Evolutionary conservation across 73 alveolate genomes (phyloP).

Genomic region (Symbiodinium natans): DNA sequence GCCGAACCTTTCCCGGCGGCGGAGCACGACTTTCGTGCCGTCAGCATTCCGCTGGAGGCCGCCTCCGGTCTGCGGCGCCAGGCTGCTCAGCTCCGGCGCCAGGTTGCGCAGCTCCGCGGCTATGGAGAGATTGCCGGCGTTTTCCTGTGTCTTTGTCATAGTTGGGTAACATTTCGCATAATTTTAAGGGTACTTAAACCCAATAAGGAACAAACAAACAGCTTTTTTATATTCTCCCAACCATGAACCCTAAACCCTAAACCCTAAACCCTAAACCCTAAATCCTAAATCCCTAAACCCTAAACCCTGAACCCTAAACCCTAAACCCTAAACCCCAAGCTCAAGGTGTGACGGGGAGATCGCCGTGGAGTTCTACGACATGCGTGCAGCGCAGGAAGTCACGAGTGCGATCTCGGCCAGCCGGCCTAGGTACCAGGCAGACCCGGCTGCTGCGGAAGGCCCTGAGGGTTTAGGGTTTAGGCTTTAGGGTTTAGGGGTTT

Average conservation of each 20-base stretch:
- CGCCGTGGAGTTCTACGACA: constrained; percentile 88
- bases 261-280: too few relatives aligned
- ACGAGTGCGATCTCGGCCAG: constrained; percentile 61
- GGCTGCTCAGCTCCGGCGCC: too few relatives aligned
- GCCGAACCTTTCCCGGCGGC: constrained; percentile 89
- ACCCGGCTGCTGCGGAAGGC: neutral
- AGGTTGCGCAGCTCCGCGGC: constrained; percentile 61
- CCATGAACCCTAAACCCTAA: too few relatives aligned
- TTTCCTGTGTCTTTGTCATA: too few relatives aligned
- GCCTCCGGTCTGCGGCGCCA: constrained; percentile 56
- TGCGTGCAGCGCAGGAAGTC: constrained; percentile 87
- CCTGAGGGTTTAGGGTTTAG: neutral
- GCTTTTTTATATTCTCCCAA: too few relatives aligned
- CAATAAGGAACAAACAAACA: too few relatives aligned
- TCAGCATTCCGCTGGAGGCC: constrained; percentile 25
- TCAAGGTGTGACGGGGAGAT: constrained; percentile 84
- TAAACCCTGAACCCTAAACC: too few relatives aligned
- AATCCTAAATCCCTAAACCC: too few relatives aligned
- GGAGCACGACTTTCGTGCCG: constrained; percentile 77
- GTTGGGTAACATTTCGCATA: too few relatives aligned
- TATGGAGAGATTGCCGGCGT: constrained; percentile 84
- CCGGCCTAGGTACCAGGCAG: constrained; percentile 33
- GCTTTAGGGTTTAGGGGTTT: too few relatives aligned
- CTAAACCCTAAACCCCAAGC: too few relatives aligned
- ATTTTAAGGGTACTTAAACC: too few relatives aligned